Base-by-base conservation (phyloP, 768 basidiomycete species). In the Amanita jacksonii region DNA sequence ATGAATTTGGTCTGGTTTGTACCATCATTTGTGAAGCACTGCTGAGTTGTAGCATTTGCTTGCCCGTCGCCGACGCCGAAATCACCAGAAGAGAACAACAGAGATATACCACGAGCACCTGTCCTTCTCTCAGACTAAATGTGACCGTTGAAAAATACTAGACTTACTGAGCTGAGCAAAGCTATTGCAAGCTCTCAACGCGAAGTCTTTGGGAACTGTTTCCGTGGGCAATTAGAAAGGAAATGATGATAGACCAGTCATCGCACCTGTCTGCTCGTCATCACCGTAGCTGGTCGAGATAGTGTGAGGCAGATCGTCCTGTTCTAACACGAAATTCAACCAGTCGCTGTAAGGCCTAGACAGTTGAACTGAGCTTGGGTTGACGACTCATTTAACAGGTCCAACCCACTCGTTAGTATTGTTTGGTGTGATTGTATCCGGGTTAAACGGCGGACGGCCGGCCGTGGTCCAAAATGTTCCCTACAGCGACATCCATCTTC, bases 281-380 rank as follows among this genome's bases (percentile, higher is more conserved):
- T 86, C 83, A 3, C 71, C 79, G 54, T 86, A 86, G 50, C 79
- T 81, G 0, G 80, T 85, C 0, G 81, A 81, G 31, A 87, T 82
- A 4, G 74, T 65, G 49, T 74, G 69, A 10, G 82, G 80, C 2
- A 71, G 57, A 30, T 64, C 54, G 8, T 60, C 40, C n/a, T 73
- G 69, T 9, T 49, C 51, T 0, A 74, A 60, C n/a, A 84, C 55
- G 46, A 70, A 78, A 32, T 79, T 67, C 12, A 86, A 60, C 83
- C 83, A 85, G 66, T 80, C 51, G 18, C 38, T 45, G 47, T 49
- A 57, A 42, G 56, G 60, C 33, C 61, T 63, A 46, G 22, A 8
- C 22, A 22, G 28, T 18, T 0, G 39, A 41, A 31, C 7, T 40
- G 38, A 41, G 45, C 38, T 28, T 36, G 24, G 28, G 40, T 12